phyloP scores from a whole-genome alignment of 331 rosid species.

The Malus hybrid region DNA sequence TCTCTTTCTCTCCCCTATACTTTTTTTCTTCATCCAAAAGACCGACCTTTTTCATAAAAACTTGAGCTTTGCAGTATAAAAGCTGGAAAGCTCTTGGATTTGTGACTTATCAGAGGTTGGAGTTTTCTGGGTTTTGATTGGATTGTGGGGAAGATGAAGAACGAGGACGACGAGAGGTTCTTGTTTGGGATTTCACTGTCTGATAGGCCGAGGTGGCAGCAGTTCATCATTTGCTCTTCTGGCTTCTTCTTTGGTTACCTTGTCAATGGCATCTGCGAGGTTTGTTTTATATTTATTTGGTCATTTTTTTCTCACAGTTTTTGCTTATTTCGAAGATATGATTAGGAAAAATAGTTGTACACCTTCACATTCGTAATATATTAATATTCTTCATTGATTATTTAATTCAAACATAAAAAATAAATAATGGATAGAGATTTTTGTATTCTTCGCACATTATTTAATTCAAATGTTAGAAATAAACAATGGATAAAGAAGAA shows the following conservation, averaged over 20 bases:
- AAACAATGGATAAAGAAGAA: too few relatives aligned
- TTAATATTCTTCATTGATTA: too few relatives aligned
- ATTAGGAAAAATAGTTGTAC: too few relatives aligned
- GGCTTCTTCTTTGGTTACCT: constrained; percentile 70
- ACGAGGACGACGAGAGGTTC: constrained; percentile 35
- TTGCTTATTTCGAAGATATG: not conserved
- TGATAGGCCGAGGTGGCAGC: constrained; percentile 49
- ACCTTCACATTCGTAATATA: too few relatives aligned
- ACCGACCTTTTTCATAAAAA: not conserved
- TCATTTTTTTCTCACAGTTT: not conserved
- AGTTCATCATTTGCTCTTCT: constrained; percentile 47
- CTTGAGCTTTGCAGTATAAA: not conserved
- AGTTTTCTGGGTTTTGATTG: not conserved
- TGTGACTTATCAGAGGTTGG: not conserved
- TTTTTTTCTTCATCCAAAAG: not conserved
- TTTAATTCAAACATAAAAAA: too few relatives aligned
- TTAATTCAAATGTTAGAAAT: too few relatives aligned
- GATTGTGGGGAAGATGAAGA: constrained; percentile 26
- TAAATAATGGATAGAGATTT: too few relatives aligned
- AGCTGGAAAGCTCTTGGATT: not conserved
- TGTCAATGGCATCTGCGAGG: constrained; percentile 65
- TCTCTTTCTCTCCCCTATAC: not conserved
- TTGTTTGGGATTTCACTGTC: constrained; percentile 55
- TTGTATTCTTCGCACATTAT: too few relatives aligned
- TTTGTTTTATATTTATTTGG: not conserved